Conservation (phyloP, 179 eudicot species). For the Actinidia arguta region DNA sequence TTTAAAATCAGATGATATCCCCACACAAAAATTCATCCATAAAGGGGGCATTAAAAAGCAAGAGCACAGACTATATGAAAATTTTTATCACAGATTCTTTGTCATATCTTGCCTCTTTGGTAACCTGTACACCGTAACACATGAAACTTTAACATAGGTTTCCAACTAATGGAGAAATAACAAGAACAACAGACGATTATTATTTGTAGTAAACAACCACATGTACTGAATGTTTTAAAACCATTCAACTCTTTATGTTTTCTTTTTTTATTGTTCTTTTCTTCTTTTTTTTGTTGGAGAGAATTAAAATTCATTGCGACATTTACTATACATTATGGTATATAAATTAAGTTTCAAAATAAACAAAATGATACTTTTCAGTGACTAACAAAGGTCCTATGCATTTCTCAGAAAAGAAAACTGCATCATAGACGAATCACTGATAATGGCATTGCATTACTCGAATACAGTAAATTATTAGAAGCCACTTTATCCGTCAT, state of each 20-base stretch:
- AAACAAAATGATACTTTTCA: no score
- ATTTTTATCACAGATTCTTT: constrained; percentile 95
- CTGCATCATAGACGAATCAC: not conserved
- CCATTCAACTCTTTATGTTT: not conserved
- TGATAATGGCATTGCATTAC: not conserved
- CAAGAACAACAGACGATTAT: not conserved
- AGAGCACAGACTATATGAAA: constrained; percentile 71
- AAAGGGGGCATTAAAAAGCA: constrained; percentile 3
- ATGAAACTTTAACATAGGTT: not conserved
- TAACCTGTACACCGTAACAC: constrained; percentile 65
- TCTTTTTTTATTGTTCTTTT: no score
- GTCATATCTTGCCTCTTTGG: constrained; percentile 96
- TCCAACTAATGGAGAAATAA: constrained; percentile 11
- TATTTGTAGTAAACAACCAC: not conserved
- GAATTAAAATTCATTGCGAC: no score
- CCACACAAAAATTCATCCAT: not conserved
- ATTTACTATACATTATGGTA: no score
- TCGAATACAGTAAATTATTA: no score
- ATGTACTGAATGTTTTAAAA: not conserved
- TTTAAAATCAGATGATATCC: not conserved
- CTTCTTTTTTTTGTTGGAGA: no score
- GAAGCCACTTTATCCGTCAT: no score
- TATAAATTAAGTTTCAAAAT: no score
- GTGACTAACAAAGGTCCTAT: not conserved
- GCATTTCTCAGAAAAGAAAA: not conserved